These are phyloP conservation scores for Yamadazyma ubonensis DNA, from an alignment of 805 yeast genomes.

Conservation along the genomic window DNA sequence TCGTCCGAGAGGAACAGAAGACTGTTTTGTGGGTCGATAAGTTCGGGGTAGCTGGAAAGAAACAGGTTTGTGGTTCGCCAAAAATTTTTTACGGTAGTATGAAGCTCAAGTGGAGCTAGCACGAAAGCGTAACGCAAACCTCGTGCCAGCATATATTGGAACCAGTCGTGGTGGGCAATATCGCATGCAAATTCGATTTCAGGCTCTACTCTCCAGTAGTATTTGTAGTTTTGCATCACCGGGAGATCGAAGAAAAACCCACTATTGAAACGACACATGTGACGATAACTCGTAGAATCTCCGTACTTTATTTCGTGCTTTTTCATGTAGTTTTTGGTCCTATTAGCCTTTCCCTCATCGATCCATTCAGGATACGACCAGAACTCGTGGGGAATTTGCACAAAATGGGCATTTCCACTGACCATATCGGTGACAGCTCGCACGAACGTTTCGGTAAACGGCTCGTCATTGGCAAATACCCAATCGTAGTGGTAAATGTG, in stretches of 20 bases:
- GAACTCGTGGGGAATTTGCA: slow-evolving; percentile 74
- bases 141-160: slow-evolving; percentile 74
- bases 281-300: slow-evolving; percentile 72
- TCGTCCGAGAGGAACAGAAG: slow-evolving; percentile 69
- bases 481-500: slow-evolving; percentile 83
- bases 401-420: slow-evolving; percentile 77
- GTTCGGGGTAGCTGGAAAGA: slow-evolving; percentile 56
- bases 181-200: slow-evolving; percentile 79
- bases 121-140: slow-evolving; percentile 91
- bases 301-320: slow-evolving; percentile 67
- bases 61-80: slow-evolving; percentile 78
- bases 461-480: slow-evolving; percentile 91
- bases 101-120: slow-evolving; percentile 76
- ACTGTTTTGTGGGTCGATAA: slow-evolving; percentile 60
- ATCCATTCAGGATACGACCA: slow-evolving; percentile 91
- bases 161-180: slow-evolving; percentile 77
- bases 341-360: slow-evolving; percentile 68
- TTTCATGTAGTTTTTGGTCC: slow-evolving; percentile 57
- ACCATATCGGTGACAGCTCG: slow-evolving; percentile 61
- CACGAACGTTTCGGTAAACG: slow-evolving; percentile 78
- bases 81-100: slow-evolving; percentile 78
- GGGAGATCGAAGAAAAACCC: slow-evolving; percentile 86
- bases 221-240: slow-evolving; percentile 69
- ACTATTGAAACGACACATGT: slow-evolving; percentile 92
- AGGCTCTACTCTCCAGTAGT: slow-evolving; percentile 96